A percentile compares a stretch with the other conserved stretches of the same genome.
Evolutionary conservation across 2,329 filamentous ascomycete species (phyloP).

Genomic region (Lecanicillium sp.): DNA sequence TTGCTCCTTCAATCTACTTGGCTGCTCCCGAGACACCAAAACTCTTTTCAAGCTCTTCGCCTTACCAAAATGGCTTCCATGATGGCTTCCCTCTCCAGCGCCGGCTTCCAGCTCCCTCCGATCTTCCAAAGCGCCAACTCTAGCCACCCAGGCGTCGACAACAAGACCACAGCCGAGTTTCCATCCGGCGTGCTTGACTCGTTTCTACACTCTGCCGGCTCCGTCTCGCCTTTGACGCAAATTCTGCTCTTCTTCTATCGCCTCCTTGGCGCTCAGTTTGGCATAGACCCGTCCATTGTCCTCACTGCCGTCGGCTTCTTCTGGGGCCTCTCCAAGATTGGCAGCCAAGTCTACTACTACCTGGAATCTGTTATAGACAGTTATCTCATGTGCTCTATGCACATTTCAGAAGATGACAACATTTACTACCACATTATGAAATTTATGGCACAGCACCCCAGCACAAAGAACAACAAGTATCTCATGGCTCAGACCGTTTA

Average conservation of each 20-base stretch:
- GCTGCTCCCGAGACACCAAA: too few relatives aligned
- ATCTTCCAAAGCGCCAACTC: neutral
- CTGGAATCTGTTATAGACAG: conserved; percentile 28
- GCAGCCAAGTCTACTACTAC: conserved; percentile 24
- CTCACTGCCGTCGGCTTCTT: conserved; percentile 36
- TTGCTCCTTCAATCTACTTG: too few relatives aligned
- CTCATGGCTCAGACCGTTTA: conserved; percentile 48
- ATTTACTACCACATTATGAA: conserved; percentile 52
- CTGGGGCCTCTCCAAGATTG: conserved; percentile 35
- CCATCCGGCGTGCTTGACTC: conserved; percentile 29
- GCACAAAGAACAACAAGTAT: conserved; percentile 40
- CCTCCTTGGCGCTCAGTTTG: conserved; percentile 33
- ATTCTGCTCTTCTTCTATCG: conserved; percentile 37
- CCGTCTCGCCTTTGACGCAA: conserved; percentile 32
- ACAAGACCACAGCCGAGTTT: conserved; percentile 7
- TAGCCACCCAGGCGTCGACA: neutral
- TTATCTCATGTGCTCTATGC: conserved; percentile 43
- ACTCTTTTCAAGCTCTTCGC: too few relatives aligned
- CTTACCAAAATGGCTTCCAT: neutral
- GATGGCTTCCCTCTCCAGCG: neutral
- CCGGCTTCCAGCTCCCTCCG: neutral
- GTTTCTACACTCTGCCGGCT: conserved; percentile 36
- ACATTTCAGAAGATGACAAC: conserved; percentile 45
- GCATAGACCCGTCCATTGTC: conserved; percentile 39
- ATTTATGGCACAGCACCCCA: conserved; percentile 46